Evolutionary conservation across 768 basidiomycete species (phyloP), one percentile per base, ranked within the genome.

Genomic region (Pilatotrama ljubarskyi): DNA sequence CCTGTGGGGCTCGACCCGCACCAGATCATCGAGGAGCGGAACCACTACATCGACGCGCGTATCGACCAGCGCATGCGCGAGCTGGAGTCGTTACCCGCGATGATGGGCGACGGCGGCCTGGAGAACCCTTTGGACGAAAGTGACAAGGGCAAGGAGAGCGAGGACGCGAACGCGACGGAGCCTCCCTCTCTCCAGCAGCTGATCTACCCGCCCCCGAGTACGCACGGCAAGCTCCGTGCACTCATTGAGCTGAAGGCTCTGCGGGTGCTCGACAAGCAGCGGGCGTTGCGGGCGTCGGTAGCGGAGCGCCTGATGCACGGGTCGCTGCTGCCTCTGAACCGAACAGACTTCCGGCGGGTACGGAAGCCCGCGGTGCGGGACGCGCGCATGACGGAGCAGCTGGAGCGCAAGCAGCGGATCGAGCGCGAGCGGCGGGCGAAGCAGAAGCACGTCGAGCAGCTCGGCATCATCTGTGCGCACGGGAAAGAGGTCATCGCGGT

Each of bases 361-460:
- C 85, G 93, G 63, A 96, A 95, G 69, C 91, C 90, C 3, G 87
- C 86, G 5, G 79, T 96, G 51, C 87, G 93, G 18, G 95, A 98
- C 69, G 93, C 93, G 25, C 88, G 93, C 44, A 82, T 82, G 74
- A 95, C 93, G 1, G 96, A 98, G 73, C 84, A 86, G 59, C 82
- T 90, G 6, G 97, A 99, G 75, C 84, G 93, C 59, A 88, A 90
- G 71, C 97, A 98, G 71, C 88, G 95, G 26, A 80, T 83, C 13
- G 96, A 98, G 60, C 87, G 97, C 20, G 96, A 98, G 75, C 87
- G 88, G 22, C 87, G 93, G 36, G 95, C 95, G 42, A 98, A 98
- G 73, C 90, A 93, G 77, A 95, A 96, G 71, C 97, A 99, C 69
- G 84, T 96, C 69, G 95, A 96, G 64, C 95, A 98, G 68, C 88